Base-by-base conservation (phyloP, 768 basidiomycete genomes). In the Kwoniella mangroviensis region DNA sequence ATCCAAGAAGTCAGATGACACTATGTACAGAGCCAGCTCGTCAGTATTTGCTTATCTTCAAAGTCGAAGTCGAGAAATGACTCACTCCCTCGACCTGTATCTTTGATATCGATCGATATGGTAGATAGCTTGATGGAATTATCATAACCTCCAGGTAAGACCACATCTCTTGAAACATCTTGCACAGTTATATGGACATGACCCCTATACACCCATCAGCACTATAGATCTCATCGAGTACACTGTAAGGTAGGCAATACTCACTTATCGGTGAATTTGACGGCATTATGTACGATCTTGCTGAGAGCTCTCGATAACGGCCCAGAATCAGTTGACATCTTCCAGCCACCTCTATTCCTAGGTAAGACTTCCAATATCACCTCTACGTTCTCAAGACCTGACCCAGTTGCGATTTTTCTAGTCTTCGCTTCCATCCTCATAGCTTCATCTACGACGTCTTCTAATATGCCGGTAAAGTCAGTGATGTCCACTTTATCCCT, bases 21-120 rank as follows among this genome's bases (percentile, higher is more conserved):
- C 75, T 79, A 43, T 10, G 3, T 34, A 34, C 34, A 34, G 34
- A 7, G 34, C 34, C 34, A 4, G 6, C 34, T 34, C 34, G 34
- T 34, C 34, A 34, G 34, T 34, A 4, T 7, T 34, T 7, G 34
- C 34, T 34, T 34, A 7, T 34, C 1, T 4, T 34, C 6, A 4
- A 34, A 4, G 4, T 7, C 9, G 34, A 34, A 19, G 11, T 6
- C 3, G 26, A 53, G 24, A 22, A 15, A 4, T 64, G 56, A 79
- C 68, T 71, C 60, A 80, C 79, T 80, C 3, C 81, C 81, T n/a
- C 71, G 56, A 28, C 81, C 81, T 7, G 74, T 76, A 59, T 82
- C 81, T 43, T 75, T 72, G 66, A 82, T 75, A 34, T 74, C 77
- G 52, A 82, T 79, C 13, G 75, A 71, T 2, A 81, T 69, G 4